Evolutionary conservation across 2,329 filamentous ascomycete species (phyloP), one percentile per base, ranked within the genome.

Genomic region (Neopestalotiopsis sp.): DNA sequence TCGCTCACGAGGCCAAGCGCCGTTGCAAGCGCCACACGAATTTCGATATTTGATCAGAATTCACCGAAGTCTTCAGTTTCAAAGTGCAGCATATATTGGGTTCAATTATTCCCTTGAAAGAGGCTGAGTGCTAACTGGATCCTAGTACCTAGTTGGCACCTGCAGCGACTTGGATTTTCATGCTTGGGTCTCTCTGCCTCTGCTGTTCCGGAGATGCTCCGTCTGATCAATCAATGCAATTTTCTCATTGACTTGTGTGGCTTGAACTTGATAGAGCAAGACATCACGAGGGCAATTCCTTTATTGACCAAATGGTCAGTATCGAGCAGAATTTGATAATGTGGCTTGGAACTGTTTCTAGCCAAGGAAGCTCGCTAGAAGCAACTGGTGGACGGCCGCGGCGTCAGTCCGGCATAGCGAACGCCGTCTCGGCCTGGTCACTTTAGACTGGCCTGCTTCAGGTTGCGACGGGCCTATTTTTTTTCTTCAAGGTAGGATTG

Each of bases 401-500:
- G 20, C 30, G 20, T 53, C 17, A 28, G 14, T 34, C 20, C 63
- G 63, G 63, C 30, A 56, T 66, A 58, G 45, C 30, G 49, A 45
- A 34, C 24, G 45, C 12, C 63, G 20, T 42, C 13, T 30, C 24
- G 7, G 63, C 38, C 45, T 40, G 40, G 63, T 57, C 63, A 20
- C 17, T 38, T 38, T 38, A 10, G 34, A 38, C 34, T 66, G 63
- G 63, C 20, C 20, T 66, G 63, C 63, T 66, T 58, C 63, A 66
- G 63, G 32, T 66, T 66, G 61, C 45, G 63, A 57, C 63, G 40
- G 63, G 40, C n/a, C 62, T 30, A 5, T 49, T 20, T 53, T 53
- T 4, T 53, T 6, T n/a, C 17, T 53, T 53, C 45, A 20, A 53
- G 17, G 45, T 20, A 20, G 45, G 45, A 53, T 53, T 20, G 45